phyloP scores from a whole-genome alignment of 1,284 basidiomycete genomes.

The Cryptococcus sp. region DNA sequence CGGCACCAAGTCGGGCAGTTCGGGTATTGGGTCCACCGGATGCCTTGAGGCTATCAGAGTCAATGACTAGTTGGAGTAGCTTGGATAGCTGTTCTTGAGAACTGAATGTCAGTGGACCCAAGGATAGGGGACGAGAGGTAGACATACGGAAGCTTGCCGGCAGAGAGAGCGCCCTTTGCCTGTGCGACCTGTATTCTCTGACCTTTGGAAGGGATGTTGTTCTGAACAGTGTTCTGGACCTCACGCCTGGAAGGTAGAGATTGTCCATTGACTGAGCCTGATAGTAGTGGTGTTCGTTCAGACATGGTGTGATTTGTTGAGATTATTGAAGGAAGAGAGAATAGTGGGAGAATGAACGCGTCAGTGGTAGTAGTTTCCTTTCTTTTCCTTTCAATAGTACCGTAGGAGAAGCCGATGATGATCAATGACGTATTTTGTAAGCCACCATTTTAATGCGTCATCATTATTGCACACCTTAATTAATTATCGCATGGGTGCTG shows the following conservation, averaged over 20 bases:
- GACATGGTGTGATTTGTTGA: conserved; percentile 18
- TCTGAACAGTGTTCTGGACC: conserved; percentile 17
- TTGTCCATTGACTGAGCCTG: conserved; percentile 23
- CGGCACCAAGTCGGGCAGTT: conserved; percentile 37
- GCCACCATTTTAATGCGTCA: too few relatives aligned
- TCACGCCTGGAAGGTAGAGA: conserved; percentile 21
- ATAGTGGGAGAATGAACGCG: background rate
- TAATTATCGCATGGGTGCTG: too few relatives aligned
- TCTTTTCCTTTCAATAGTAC: too few relatives aligned
- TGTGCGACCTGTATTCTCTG: conserved; percentile 34
- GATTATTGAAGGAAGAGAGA: background rate
- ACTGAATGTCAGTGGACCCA: conserved; percentile 10
- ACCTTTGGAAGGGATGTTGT: conserved; percentile 24
- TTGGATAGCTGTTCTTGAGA: conserved; percentile 42
- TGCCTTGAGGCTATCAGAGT: conserved; percentile 42
- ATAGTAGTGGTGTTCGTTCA: conserved; percentile 39
- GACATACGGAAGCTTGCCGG: conserved; percentile 45
- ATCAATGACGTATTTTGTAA: too few relatives aligned
- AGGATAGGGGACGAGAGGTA: background rate
- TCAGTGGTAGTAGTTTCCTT: too few relatives aligned
- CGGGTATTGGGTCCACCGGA: conserved; percentile 36
- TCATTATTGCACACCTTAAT: too few relatives aligned
- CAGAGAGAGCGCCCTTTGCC: conserved; percentile 40
- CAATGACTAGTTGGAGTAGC: conserved; percentile 37
- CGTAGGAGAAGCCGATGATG: too few relatives aligned